A percentile compares a stretch with the other conserved stretches of the same genome.
Evolutionary conservation across 163 green algal genomes (phyloP).

Genomic region (Prototheca wickerhamii): DNA sequence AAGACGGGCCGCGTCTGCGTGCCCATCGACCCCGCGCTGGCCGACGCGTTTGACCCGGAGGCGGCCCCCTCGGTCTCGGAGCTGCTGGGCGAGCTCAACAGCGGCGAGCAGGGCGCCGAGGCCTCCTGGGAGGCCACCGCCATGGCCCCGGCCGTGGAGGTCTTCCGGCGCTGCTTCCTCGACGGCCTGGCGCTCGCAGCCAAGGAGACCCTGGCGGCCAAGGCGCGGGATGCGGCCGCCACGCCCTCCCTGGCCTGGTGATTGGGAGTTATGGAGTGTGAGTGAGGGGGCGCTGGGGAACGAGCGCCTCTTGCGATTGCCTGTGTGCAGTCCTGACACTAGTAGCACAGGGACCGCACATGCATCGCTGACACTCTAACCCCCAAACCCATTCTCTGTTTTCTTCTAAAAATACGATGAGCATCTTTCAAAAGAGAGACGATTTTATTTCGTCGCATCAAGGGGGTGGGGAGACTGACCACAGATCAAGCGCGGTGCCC

Average conservation of each 20-base stretch:
- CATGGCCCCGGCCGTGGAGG: slow-evolving; percentile 34
- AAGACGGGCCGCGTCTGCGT: slow-evolving; percentile 94
- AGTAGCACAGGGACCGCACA: too few relatives aligned
- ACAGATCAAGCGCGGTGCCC: too few relatives aligned
- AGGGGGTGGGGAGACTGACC: too few relatives aligned
- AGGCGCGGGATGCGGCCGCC: slow-evolving; percentile 15
- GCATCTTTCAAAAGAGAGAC: too few relatives aligned
- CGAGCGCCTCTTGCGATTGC: too few relatives aligned
- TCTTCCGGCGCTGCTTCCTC: slow-evolving; percentile 55
- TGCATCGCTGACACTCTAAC: too few relatives aligned
- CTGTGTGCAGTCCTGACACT: too few relatives aligned
- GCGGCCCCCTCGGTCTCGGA: slow-evolving; percentile 66
- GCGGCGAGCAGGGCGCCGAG: slow-evolving; percentile 4
- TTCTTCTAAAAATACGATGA: too few relatives aligned
- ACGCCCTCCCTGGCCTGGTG: slow-evolving; percentile 33
- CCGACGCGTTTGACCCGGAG: slow-evolving; percentile 67
- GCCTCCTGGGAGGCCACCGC: slow-evolving; percentile 39
- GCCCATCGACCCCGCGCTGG: slow-evolving; percentile 55
- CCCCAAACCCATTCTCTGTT: too few relatives aligned
- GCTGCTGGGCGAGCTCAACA: slow-evolving; percentile 67
- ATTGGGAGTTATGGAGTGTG: background rate
- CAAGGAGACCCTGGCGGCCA: slow-evolving; percentile 24
- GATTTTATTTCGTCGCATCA: too few relatives aligned
- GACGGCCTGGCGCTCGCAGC: slow-evolving; percentile 22
- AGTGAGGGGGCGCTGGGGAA: background rate